These are phyloP conservation scores for Penicillium sp. DNA, from an alignment of 2,329 filamentous ascomycete genomes.

Conservation along the genomic window DNA sequence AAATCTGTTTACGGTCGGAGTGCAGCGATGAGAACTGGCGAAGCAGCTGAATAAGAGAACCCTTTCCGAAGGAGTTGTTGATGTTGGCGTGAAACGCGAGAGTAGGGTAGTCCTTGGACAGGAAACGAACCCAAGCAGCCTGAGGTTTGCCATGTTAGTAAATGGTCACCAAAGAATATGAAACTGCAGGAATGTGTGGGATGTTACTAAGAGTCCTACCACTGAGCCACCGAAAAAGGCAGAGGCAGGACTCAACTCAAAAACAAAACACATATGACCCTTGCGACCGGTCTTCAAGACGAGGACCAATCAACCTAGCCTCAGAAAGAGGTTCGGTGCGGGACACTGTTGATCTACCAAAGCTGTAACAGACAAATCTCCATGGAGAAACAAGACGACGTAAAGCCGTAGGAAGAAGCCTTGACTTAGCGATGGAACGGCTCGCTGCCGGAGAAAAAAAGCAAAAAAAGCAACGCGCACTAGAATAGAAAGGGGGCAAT, in stretches of 20 bases:
- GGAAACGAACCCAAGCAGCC: slow-evolving; percentile 86
- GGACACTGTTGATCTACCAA: slow-evolving; percentile 89
- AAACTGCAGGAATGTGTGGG: slow-evolving; percentile 68
- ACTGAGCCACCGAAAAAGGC: slow-evolving; percentile 58
- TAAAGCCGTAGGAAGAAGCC: slow-evolving; percentile 64
- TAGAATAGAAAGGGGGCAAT: slow-evolving; percentile 1
- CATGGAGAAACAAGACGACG: slow-evolving; percentile 60
- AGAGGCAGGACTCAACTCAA: slow-evolving; percentile 92
- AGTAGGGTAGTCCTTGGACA: slow-evolving; percentile 90
- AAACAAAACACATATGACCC: slow-evolving; percentile 79
- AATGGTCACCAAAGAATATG: slow-evolving; percentile 31
- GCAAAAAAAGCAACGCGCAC: slow-evolving; percentile 3
- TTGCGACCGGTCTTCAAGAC: slow-evolving; percentile 85
- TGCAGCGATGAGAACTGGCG: slow-evolving; percentile 91
- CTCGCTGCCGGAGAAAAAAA: slow-evolving; percentile 22
- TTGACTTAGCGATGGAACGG: slow-evolving; percentile 78
- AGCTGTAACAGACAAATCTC: slow-evolving; percentile 95
- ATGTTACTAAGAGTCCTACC: slow-evolving; percentile 98
- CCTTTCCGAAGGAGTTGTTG: slow-evolving; percentile 95
- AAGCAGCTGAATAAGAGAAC: slow-evolving; percentile 84
- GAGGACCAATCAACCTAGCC: slow-evolving; percentile 69
- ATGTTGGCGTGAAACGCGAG: slow-evolving; percentile 92
- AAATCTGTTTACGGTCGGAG: slow-evolving; percentile 88
- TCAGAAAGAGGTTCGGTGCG: slow-evolving; percentile 64
- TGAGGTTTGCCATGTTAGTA: slow-evolving; percentile 46